Base-by-base conservation (phyloP, 2,329 filamentous ascomycete genomes). In the Macrophomina tecta region DNA sequence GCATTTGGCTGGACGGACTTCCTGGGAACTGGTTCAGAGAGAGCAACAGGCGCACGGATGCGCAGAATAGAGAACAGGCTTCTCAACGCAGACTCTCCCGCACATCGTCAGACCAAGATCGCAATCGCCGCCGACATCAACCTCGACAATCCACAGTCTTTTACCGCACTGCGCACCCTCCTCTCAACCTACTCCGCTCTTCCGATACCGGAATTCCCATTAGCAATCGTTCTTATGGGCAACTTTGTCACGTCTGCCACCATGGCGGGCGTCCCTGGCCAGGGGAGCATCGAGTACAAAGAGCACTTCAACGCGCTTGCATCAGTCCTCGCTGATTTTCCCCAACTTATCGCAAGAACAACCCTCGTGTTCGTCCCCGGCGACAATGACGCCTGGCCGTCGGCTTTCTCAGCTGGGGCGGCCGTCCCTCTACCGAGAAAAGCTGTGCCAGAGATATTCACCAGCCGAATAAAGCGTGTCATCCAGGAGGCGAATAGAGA, bases 371-470 rank as follows among this genome's bases (percentile, higher is more conserved):
- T 99, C 75, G 91, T 98, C 0, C 95, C 95, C 0, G 95, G 95
- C 36, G 94, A 98, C 79, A 97, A 97, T 76, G 95, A 99, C 77
- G 94, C 92, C n/a, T 99, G 95, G 95, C 88, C 90, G 5, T 97
- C 93, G 0, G 87, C 93, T 2, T 97, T 97, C 76, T 88, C 88
- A 0, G 90, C 89, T 1, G 92, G 92, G 4, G 90, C 91, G 1
- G 88, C 90, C 0, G 86, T 87, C 0, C 87, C 90, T 0, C 75
- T 94, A 11, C 92, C 92, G 0, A 81, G 90, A 9, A 89, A 90
- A 70, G 80, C 86, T 0, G 86, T 99, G 2, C 95, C 95, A 0
- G 91, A 94, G 6, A 82, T 97, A 72, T 99, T 99, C 79, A 98
- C 94, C 0, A 94, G 90, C 38, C 86, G 95, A 16, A 86, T 99